These are phyloP conservation scores for Saitozyma sp. DNA, from an alignment of 768 basidiomycete species.

Conservation along the genomic window DNA sequence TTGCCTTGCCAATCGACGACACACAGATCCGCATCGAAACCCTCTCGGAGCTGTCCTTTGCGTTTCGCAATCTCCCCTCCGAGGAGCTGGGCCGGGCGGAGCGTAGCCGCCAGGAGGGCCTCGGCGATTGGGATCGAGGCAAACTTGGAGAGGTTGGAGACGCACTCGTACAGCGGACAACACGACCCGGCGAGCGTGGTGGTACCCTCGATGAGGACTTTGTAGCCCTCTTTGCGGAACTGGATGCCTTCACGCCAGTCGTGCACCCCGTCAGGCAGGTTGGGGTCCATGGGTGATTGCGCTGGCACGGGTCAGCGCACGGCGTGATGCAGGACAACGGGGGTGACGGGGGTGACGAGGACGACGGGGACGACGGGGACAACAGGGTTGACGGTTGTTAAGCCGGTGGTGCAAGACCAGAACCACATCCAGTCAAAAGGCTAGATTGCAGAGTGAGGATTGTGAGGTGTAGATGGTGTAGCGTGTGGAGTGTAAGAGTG, in stretches of 20 bases:
- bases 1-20: slow-evolving; percentile 60
- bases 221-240: slow-evolving; percentile 77
- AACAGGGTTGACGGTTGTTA: too few species aligned
- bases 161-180: slow-evolving; percentile 72
- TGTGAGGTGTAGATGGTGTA: too few species aligned
- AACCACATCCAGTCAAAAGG: too few species aligned
- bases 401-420: too few species aligned
- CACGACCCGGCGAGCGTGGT: slow-evolving; percentile 66
- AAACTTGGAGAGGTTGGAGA: slow-evolving; percentile 79
- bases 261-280: slow-evolving; percentile 77
- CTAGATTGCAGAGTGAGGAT: too few species aligned
- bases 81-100: slow-evolving; percentile 80
- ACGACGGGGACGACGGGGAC: too few species aligned
- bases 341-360: too few species aligned
- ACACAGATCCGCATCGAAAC: slow-evolving; percentile 83
- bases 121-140: slow-evolving; percentile 79
- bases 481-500: too few species aligned
- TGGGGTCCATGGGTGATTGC: slow-evolving; percentile 78
- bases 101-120: slow-evolving; percentile 82
- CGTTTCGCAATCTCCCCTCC: slow-evolving; percentile 64
- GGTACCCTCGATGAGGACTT: slow-evolving; percentile 79
- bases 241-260: slow-evolving; percentile 82
- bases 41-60: slow-evolving; percentile 77
- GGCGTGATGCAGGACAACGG: not conserved
- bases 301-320: not conserved